Evolutionary conservation across 2,329 filamentous ascomycete species (phyloP), one percentile per base, ranked within the genome.

Genomic region (Trichophyton simii): DNA sequence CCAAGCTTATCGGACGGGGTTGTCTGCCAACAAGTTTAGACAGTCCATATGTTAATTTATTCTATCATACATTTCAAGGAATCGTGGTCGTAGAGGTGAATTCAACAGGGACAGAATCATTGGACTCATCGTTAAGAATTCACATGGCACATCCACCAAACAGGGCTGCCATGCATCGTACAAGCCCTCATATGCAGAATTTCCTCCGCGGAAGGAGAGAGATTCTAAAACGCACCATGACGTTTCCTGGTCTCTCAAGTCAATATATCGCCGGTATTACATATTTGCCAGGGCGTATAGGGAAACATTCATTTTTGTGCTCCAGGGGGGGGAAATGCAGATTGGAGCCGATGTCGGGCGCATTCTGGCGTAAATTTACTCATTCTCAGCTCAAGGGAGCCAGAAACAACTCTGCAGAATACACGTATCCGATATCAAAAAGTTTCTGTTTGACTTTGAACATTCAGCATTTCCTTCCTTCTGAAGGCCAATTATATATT

Each of bases 171-270:
- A 34, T 54, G 50, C 28, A 54, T 54, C 2, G 15, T 11, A 31
- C 25, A 15, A 31, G 5, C 6, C 22, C 22, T 54, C 25, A 54
- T 6, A n/a, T 54, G 50, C 50, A 18, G 28, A 25, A 54, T 54
- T 11, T 31, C 13, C 15, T 31, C 9, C 8, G 11, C 8, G 13
- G 50, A 25, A 34, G 50, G 22, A 31, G 13, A 15, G 50, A 4
- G n/a, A 54, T 54, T 54, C 5, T 54, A 54, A 54, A 54, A 54
- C 3, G 50, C 50, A 54, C 50, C 28, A 34, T 54, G 50, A 54
- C 50, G 50, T 54, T 54, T 31, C 13, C 9, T 13, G 22, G 50
- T 7, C 50, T 0, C 31, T 34, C 15, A 5, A 28, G 28, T 31
- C 31, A 25, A 9, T n/a, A 22, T 25, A 15, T 28, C 15, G 18